Conservation (phyloP, 2,329 filamentous ascomycete species). For the Xylariaceae sp. region DNA sequence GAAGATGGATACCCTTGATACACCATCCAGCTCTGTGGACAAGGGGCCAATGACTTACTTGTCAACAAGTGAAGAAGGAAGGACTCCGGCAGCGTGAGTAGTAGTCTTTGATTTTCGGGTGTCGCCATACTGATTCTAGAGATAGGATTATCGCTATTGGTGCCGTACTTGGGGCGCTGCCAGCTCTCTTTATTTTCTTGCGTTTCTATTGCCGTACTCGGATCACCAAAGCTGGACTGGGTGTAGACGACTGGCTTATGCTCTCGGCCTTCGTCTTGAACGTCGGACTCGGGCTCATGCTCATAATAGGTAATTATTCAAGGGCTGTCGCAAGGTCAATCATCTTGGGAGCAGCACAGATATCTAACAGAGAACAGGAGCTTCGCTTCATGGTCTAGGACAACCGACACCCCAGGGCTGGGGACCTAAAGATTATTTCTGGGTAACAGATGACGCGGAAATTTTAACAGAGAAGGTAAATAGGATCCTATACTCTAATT, state of each 20-base stretch:
- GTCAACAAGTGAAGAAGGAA: slow-evolving; percentile 20
- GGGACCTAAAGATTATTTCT: slow-evolving; percentile 16
- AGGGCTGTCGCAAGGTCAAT: not conserved
- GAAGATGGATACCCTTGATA: too few species aligned
- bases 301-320: slow-evolving; percentile 17
- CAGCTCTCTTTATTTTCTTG: slow-evolving; percentile 4
- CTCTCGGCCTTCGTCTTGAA: slow-evolving; percentile 9
- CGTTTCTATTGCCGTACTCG: slow-evolving; percentile 19
- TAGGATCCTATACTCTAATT: too few species aligned
- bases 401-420: slow-evolving; percentile 19
- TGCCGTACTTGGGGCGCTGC: slow-evolving; percentile 9
- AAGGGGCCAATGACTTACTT: slow-evolving; percentile 14
- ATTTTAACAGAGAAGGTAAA: slow-evolving; percentile 23
- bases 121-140: not conserved
- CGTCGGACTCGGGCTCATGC: slow-evolving; percentile 21
- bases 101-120: too few species aligned
- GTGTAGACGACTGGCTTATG: slow-evolving; percentile 22
- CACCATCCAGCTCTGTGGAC: too few species aligned
- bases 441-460: slow-evolving; percentile 19
- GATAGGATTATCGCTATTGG: slow-evolving; percentile 22
- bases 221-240: not conserved
- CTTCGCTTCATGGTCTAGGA: slow-evolving; percentile 12
- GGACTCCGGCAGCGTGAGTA: slow-evolving; percentile 9
- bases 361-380: slow-evolving; percentile 15
- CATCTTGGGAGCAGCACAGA: not conserved